These are phyloP conservation scores for Zygosaccharomyces bisporus DNA, from an alignment of 805 yeast genomes.

Conservation along the genomic window DNA sequence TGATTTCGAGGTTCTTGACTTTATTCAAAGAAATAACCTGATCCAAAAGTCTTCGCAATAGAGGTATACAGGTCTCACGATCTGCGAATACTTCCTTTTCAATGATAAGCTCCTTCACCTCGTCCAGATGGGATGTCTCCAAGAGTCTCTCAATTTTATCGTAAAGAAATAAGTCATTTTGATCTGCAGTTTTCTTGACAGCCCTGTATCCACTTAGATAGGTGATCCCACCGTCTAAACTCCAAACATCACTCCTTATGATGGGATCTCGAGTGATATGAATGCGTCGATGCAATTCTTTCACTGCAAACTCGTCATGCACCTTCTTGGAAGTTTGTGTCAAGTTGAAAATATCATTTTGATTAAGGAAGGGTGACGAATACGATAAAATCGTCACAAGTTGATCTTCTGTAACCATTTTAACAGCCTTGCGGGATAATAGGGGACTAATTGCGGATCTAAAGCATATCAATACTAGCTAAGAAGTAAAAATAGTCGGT, in stretches of 20 bases:
- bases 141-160: slow-evolving; percentile 42
- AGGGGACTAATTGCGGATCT: background rate
- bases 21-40: slow-evolving; percentile 22
- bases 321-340: slow-evolving; percentile 32
- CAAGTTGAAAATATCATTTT: slow-evolving; percentile 38
- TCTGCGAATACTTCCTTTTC: slow-evolving; percentile 33
- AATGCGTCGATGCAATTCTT: slow-evolving; percentile 39
- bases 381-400: slow-evolving; percentile 8
- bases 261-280: slow-evolving; percentile 38
- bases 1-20: slow-evolving; percentile 24
- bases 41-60: slow-evolving; percentile 21
- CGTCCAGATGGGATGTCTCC: slow-evolving; percentile 34
- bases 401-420: slow-evolving; percentile 11
- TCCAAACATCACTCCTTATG: slow-evolving; percentile 30
- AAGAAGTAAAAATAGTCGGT: background rate
- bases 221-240: slow-evolving; percentile 37
- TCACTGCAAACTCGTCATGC: slow-evolving; percentile 32
- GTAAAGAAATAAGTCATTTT: slow-evolving; percentile 38
- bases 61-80: slow-evolving; percentile 16
- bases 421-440: background rate
- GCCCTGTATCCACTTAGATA: slow-evolving; percentile 39
- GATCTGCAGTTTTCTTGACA: slow-evolving; percentile 34
- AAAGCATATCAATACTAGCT: background rate
- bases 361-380: slow-evolving; percentile 36
- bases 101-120: slow-evolving; percentile 38